phyloP scores from a whole-genome alignment of 768 basidiomycete genomes.

The Termitomyces sp. region DNA sequence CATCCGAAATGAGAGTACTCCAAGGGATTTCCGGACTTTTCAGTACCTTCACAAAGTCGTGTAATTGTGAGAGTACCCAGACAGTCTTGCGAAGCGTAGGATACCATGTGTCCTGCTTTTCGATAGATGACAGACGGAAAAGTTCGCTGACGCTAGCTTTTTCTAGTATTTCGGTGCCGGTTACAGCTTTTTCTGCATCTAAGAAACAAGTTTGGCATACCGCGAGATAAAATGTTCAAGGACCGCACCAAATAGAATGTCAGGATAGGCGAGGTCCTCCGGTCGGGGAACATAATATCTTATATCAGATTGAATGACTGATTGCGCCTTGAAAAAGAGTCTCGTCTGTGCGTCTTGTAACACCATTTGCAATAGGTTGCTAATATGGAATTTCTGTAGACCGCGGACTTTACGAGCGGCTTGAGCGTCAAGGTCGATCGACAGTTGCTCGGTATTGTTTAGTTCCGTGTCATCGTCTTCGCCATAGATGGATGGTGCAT shows the following conservation, averaged over 20 bases:
- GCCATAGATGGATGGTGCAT: conserved; percentile 39
- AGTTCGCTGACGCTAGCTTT: conserved; percentile 66
- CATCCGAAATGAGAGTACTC: neutral
- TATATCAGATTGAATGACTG: conserved; percentile 85
- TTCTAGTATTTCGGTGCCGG: conserved; percentile 47
- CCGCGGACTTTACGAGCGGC: conserved; percentile 22
- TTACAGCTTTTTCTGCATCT: conserved; percentile 41
- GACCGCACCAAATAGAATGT: conserved; percentile 63
- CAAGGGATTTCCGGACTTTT: neutral
- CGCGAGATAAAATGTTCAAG: neutral
- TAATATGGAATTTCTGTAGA: conserved; percentile 66
- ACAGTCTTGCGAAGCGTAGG: conserved; percentile 84
- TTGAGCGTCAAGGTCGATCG: conserved; percentile 29
- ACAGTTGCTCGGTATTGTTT: conserved; percentile 27
- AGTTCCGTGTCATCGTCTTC: conserved; percentile 9
- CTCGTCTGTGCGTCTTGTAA: conserved; percentile 95
- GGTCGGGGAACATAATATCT: conserved; percentile 71
- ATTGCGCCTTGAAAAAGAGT: conserved; percentile 93
- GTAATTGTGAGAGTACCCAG: conserved; percentile 87
- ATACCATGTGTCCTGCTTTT: conserved; percentile 85
- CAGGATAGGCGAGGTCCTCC: conserved; percentile 85
- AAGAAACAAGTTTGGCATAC: neutral
- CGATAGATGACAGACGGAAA: conserved; percentile 64
- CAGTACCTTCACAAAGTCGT: conserved; percentile 86
- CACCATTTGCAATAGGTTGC: conserved; percentile 79